Evolutionary conservation across 2,329 filamentous ascomycete species (phyloP).

Genomic region (Aspergillus tamarii): DNA sequence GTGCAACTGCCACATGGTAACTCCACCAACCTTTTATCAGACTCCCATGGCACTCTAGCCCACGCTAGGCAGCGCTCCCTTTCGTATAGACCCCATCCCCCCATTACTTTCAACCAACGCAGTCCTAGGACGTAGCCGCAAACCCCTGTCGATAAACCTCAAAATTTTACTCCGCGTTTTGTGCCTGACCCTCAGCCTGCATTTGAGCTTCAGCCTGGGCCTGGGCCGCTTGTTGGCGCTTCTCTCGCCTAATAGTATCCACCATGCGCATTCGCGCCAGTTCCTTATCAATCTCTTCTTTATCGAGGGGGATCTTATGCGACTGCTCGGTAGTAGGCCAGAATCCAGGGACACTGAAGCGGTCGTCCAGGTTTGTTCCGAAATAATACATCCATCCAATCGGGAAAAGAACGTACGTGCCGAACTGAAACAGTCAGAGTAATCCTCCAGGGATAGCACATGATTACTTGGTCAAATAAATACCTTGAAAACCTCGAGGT

Average conservation of each 20-base stretch:
- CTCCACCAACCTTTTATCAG: background rate
- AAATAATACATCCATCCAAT: conserved; percentile 99
- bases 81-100: background rate
- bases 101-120: background rate
- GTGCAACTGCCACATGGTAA: conserved; percentile 18
- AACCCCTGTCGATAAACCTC: too few relatives aligned
- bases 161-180: conserved; percentile 21
- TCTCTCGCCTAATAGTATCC: conserved; percentile 53
- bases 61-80: conserved; percentile 8
- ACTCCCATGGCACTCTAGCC: conserved; percentile 13
- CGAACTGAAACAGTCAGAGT: conserved; percentile 65
- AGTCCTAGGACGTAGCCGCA: background rate
- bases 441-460: background rate
- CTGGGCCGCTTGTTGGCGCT: conserved; percentile 43
- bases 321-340: conserved; percentile 74
- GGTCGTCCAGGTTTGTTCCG: conserved; percentile 92
- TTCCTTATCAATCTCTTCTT: conserved; percentile 72
- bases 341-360: conserved; percentile 87
- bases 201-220: conserved; percentile 20
- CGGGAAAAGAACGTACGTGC: conserved; percentile 98
- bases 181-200: conserved; percentile 14
- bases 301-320: conserved; percentile 57
- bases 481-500: conserved; percentile 95
- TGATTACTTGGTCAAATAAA: conserved; percentile 15
- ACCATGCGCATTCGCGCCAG: conserved; percentile 66